Conservation (phyloP, 345 rosid genomes). For the Citrus unshiu region DNA sequence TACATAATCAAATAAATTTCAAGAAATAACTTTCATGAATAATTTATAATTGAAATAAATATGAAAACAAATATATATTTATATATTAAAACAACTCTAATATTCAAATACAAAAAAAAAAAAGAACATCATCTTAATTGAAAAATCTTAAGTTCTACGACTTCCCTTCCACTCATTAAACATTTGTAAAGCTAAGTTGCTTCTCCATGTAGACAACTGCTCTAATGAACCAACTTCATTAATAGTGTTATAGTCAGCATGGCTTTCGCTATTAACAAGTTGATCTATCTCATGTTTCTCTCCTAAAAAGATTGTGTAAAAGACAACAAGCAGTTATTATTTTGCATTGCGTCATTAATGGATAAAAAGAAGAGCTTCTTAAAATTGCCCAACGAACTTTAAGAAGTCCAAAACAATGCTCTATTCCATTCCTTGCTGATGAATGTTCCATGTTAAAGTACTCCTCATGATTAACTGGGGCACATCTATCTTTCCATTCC, state of each 20-base stretch:
- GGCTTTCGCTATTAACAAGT: background rate
- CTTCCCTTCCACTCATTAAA: background rate
- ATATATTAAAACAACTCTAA: background rate
- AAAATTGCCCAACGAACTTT: too few species aligned
- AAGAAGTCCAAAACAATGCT: too few species aligned
- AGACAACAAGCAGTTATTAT: background rate
- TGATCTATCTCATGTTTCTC: background rate
- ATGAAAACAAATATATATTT: background rate
- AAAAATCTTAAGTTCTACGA: background rate
- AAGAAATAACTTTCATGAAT: too few species aligned
- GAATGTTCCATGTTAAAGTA: background rate
- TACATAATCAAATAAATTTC: background rate
- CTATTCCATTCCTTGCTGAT: background rate
- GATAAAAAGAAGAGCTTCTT: background rate
- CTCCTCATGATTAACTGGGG: background rate
- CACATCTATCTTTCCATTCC: background rate
- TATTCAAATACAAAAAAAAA: background rate
- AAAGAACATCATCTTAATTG: background rate
- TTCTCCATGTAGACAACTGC: background rate
- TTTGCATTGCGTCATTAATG: background rate
- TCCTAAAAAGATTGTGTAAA: background rate
- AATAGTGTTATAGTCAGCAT: background rate
- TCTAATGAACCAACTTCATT: too few species aligned
- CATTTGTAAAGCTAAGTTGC: background rate
- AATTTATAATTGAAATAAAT: background rate